Conservation (phyloP, 2,329 filamentous ascomycete species). For the Trichocomaceae sp. region DNA sequence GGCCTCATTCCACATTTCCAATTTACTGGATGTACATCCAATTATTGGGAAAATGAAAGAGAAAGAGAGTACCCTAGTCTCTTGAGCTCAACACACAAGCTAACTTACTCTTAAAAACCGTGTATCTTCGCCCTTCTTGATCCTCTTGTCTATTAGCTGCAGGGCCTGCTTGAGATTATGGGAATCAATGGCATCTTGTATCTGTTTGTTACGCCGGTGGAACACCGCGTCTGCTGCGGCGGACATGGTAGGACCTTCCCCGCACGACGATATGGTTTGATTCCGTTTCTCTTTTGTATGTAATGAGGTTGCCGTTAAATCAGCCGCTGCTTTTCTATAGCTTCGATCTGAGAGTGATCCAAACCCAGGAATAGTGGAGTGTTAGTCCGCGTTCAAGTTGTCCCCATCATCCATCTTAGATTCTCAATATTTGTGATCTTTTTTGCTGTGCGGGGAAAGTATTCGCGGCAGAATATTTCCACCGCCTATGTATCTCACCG, state of each 20-base stretch:
- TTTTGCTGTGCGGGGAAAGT: constrained; percentile 9
- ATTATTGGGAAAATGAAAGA: background rate
- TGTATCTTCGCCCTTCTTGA: constrained; percentile 49
- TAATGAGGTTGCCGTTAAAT: background rate
- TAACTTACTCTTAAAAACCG: constrained; percentile 33
- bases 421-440: background rate
- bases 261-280: background rate
- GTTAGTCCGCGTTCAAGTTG: background rate
- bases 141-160: constrained; percentile 46
- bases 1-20: background rate
- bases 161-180: constrained; percentile 45
- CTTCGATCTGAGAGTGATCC: background rate
- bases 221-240: constrained; percentile 35
- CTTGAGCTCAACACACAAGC: background rate
- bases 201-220: constrained; percentile 43
- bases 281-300: background rate
- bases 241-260: constrained; percentile 23
- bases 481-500: constrained; percentile 7
- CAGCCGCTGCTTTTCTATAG: background rate
- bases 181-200: constrained; percentile 44
- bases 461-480: background rate
- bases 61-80: background rate
- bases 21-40: background rate
- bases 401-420: background rate
- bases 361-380: background rate